phyloP scores from a whole-genome alignment of 2,329 filamentous ascomycete genomes.

The Raffaelea albimanens region DNA sequence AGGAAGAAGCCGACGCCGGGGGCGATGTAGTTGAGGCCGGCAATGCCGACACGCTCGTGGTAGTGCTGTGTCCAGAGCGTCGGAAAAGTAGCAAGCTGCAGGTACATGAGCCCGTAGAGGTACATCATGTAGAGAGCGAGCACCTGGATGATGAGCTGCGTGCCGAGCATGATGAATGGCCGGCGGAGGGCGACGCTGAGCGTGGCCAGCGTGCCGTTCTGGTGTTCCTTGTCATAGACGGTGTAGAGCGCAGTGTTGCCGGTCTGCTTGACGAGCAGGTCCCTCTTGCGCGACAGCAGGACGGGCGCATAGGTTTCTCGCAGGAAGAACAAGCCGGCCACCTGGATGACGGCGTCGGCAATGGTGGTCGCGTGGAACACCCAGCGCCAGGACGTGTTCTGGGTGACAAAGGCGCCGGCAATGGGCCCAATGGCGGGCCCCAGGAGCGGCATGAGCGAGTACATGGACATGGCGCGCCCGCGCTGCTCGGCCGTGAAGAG shows the following conservation, averaged over 20 bases:
- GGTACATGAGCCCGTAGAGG: slow-evolving; percentile 41
- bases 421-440: slow-evolving; percentile 59
- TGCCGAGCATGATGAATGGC: slow-evolving; percentile 39
- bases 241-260: slow-evolving; percentile 39
- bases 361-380: slow-evolving; percentile 58
- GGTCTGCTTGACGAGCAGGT: slow-evolving; percentile 45
- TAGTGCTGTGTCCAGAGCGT: slow-evolving; percentile 31
- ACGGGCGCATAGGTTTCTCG: slow-evolving; percentile 25
- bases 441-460: slow-evolving; percentile 41
- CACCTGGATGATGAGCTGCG: slow-evolving; percentile 42
- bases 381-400: slow-evolving; percentile 59
- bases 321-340: slow-evolving; percentile 47
- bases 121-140: slow-evolving; percentile 35
- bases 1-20: slow-evolving; percentile 21
- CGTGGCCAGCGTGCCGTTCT: slow-evolving; percentile 11
- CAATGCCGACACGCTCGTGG: slow-evolving; percentile 21
- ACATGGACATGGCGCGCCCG: slow-evolving; percentile 30
- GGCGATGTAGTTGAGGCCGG: slow-evolving; percentile 27
- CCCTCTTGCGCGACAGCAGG: slow-evolving; percentile 27
- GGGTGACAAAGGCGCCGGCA: slow-evolving; percentile 53
- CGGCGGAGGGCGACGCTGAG: slow-evolving; percentile 32
- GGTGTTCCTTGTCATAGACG: slow-evolving; percentile 36
- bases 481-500: slow-evolving; percentile 35
- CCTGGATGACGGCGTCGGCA: slow-evolving; percentile 42
- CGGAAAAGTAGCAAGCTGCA: slow-evolving; percentile 39